Base-by-base conservation (phyloP, 768 basidiomycete species). In the Pisolithus marmoratus region DNA sequence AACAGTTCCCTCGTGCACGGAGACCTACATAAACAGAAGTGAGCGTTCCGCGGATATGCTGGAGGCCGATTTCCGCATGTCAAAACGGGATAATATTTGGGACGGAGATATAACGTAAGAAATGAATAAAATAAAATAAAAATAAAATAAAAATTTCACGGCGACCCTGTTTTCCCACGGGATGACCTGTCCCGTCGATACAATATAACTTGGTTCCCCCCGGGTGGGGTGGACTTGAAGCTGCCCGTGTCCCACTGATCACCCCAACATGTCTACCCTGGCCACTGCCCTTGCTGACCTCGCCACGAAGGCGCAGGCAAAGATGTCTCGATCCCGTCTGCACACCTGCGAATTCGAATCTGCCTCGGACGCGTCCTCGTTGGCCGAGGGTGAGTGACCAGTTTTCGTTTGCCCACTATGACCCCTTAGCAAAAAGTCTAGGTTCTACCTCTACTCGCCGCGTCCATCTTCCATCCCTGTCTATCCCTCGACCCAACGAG, bases 401-500 rank as follows among this genome's bases (percentile, higher is more conserved):
- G 38, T 26, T 1, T 2, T 24, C 23, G 17, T 31, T 8, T 37
- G 19, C 46, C 24, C 27, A n/a, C 14, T 19, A 19, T 8, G 38
- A 38, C 49, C 40, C 23, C 17, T 9, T 49, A 43, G 8, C 31
- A 29, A 29, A 23, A 4, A 17, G 17, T 40, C 37, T 29, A 69
- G 65, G 15, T 38, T 62, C 57, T 1, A 67, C 58, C 45, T 58
- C 50, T 40, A 24, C 56, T 8, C 59, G 56, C 38, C 56, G 54
- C 49, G 49, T 54, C 52, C 57, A 51, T 54, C 58, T 48, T 19
- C 48, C 51, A 17, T 59, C 54, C 1, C 38, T 63, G 0, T 58
- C 52, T 8, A 50, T 61, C 17, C 62, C 59, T 4, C 69, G 69
- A 0, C 54, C 56, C 49, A 87, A 89, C 66, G 84, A 89, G 66